Evolutionary conservation across 148 eudicot genomes (phyloP).

Genomic region (Rhododendron ovatum): DNA sequence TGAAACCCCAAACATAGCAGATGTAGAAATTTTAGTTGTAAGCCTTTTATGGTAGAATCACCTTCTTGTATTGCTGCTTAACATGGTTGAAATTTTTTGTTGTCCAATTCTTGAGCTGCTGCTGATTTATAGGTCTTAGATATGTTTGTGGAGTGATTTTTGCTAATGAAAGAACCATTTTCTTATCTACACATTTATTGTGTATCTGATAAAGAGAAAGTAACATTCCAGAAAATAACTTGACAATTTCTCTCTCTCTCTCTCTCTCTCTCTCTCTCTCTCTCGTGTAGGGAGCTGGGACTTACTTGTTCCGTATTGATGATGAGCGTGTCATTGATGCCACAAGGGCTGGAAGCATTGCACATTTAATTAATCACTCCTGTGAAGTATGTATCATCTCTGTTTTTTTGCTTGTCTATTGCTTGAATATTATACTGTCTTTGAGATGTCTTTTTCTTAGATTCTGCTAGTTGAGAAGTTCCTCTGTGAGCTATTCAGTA

Average conservation of each 20-base stretch:
- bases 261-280: background rate
- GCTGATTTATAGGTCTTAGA: background rate
- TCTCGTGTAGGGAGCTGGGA: slow-evolving; percentile 89
- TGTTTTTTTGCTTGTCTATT: background rate
- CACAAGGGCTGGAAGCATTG: slow-evolving; percentile 95
- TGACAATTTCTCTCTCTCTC: slow-evolving; percentile 6
- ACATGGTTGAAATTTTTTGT: background rate
- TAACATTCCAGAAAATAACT: background rate
- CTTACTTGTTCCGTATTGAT: slow-evolving; percentile 94
- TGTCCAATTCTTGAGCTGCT: background rate
- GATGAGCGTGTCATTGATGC: slow-evolving; percentile 97
- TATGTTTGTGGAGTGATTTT: background rate
- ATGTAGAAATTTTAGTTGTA: background rate
- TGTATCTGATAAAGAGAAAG: background rate
- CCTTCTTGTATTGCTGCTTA: background rate
- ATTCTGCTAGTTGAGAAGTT: background rate
- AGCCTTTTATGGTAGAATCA: background rate
- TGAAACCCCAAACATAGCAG: background rate
- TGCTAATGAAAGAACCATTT: background rate
- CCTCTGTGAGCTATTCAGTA: background rate
- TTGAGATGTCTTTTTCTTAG: background rate
- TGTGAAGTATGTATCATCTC: slow-evolving; percentile 62
- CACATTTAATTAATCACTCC: slow-evolving; percentile 95
- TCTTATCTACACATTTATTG: background rate
- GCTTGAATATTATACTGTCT: background rate